Evolutionary conservation across 1,139 yeast genomes (phyloP).

Genomic region (Suhomyces taliae): DNA sequence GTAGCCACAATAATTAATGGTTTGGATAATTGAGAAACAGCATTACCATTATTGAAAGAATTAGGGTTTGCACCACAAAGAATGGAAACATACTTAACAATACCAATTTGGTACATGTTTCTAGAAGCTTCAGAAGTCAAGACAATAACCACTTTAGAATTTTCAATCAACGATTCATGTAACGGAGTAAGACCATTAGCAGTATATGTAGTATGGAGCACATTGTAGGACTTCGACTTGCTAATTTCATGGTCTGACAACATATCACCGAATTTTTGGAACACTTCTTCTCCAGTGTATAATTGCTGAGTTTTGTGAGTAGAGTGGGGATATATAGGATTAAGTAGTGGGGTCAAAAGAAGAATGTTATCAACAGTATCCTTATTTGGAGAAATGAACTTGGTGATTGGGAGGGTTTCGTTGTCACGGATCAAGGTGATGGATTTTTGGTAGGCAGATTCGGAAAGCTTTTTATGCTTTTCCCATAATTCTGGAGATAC

Average conservation of each 20-base stretch:
- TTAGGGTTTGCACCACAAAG: conserved; percentile 53
- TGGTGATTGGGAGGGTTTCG: conserved; percentile 52
- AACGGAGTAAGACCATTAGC: conserved; percentile 62
- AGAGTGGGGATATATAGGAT: conserved; percentile 36
- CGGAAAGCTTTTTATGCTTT: conserved; percentile 47
- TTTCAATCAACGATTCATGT: conserved; percentile 58
- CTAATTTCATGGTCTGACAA: conserved; percentile 37
- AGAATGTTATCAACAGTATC: conserved; percentile 37
- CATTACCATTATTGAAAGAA: conserved; percentile 27
- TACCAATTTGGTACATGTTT: conserved; percentile 66
- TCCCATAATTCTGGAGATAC: conserved; percentile 37
- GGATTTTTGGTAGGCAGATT: conserved; percentile 51
- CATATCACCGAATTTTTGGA: conserved; percentile 48
- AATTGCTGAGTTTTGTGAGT: conserved; percentile 21
- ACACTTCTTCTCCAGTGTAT: conserved; percentile 58
- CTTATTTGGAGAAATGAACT: conserved; percentile 28
- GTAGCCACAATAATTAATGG: conserved; percentile 64
- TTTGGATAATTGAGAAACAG: conserved; percentile 34
- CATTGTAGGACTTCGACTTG: conserved; percentile 41
- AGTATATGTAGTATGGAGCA: conserved; percentile 61
- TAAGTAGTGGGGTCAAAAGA: conserved; percentile 53
- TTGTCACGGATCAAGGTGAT: conserved; percentile 60
- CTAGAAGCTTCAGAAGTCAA: conserved; percentile 64
- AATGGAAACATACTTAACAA: conserved; percentile 57
- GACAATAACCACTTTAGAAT: conserved; percentile 56